Conservation (phyloP, 768 basidiomycete genomes). For the Mycena olivaceomarginata region DNA sequence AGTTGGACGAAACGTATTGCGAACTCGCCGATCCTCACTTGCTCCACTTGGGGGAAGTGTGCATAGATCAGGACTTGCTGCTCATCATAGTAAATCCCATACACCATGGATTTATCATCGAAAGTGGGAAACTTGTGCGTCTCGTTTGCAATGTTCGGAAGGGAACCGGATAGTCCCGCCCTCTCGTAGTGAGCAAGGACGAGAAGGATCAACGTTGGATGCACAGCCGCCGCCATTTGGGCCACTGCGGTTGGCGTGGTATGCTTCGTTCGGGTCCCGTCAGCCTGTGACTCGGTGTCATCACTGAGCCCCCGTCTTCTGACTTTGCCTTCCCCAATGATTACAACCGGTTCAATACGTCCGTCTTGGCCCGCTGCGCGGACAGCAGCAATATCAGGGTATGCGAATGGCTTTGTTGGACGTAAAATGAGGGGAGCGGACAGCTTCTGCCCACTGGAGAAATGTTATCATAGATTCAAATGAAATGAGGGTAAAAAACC, state of each 20-base stretch:
- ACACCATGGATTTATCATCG: constrained; percentile 4
- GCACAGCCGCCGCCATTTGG: constrained; percentile 31
- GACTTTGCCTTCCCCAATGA: constrained; percentile 23
- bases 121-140: background rate
- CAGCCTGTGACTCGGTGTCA: background rate
- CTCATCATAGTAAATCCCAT: constrained; percentile 13
- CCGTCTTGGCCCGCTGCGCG: background rate
- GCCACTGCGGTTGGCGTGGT: constrained; percentile 3
- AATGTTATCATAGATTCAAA: background rate
- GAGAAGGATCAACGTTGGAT: constrained; percentile 27
- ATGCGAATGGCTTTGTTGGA: no score
- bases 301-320: background rate
- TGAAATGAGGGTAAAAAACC: background rate
- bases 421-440: no score
- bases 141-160: no score
- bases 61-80: constrained; percentile 6
- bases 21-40: background rate
- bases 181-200: constrained; percentile 21
- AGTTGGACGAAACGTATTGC: constrained; percentile 10
- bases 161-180: no score
- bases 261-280: no score
- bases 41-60: constrained; percentile 2
- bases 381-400: constrained; percentile 16
- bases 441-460: no score
- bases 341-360: constrained; percentile 10